A percentile compares a stretch with the other conserved stretches of the same genome.
Conservation (phyloP, 495 filamentous ascomycete genomes). For the Aspergillus campestris region DNA sequence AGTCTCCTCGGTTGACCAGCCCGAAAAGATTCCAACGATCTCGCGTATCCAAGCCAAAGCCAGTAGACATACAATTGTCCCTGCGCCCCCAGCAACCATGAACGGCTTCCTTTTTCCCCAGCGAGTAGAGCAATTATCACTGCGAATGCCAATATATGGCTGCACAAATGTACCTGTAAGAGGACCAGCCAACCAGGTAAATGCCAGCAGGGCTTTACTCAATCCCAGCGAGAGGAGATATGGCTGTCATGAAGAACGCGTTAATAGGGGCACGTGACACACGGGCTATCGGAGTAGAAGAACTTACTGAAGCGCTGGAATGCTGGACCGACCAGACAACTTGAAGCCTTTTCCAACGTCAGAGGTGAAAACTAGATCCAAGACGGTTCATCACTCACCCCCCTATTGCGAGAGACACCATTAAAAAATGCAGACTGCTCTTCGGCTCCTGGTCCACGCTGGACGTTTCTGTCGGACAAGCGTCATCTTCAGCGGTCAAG, state of each 20-base stretch:
- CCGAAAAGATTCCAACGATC: slow-evolving; percentile 57
- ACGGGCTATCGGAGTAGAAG: no score
- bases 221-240: slow-evolving; percentile 67
- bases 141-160: slow-evolving; percentile 80
- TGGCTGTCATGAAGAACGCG: slow-evolving; percentile 25
- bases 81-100: slow-evolving; percentile 63
- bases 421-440: slow-evolving; percentile 66
- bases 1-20: slow-evolving; percentile 59
- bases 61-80: slow-evolving; percentile 65
- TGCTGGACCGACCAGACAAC: slow-evolving; percentile 85
- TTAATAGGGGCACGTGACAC: neutral
- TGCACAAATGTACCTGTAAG: slow-evolving; percentile 77
- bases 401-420: slow-evolving; percentile 71
- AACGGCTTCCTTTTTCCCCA: slow-evolving; percentile 84
- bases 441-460: slow-evolving; percentile 28
- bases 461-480: no score
- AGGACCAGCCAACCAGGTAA: slow-evolving; percentile 88
- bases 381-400: slow-evolving; percentile 38
- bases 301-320: slow-evolving; percentile 64
- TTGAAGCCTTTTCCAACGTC: slow-evolving; percentile 47
- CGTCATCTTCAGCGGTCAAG: no score
- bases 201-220: slow-evolving; percentile 77
- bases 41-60: slow-evolving; percentile 72
- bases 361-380: neutral
- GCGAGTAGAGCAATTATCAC: slow-evolving; percentile 66